Conservation (phyloP, 1,139 yeast species). For the Debaryomycetaceae sp. region DNA sequence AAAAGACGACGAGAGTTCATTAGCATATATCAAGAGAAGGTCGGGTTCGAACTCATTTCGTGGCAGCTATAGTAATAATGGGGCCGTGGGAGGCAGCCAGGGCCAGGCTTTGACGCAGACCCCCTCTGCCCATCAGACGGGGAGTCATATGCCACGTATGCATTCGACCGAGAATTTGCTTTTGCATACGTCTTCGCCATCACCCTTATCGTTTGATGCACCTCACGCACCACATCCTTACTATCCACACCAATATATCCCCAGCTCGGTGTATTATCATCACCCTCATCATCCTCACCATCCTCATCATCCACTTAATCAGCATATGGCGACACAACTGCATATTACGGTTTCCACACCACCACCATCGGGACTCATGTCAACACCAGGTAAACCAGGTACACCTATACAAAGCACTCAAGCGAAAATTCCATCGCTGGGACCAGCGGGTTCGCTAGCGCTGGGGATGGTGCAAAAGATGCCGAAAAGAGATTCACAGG, state of each 20-base stretch:
- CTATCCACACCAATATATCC: conserved; percentile 2
- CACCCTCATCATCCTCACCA: conserved; percentile 3
- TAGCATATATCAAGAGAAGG: conserved; percentile 67
- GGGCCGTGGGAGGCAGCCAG: conserved; percentile 1
- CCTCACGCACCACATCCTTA: conserved; percentile 4
- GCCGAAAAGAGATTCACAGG: neutral
- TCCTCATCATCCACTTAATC: conserved; percentile 3
- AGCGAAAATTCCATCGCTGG: neutral
- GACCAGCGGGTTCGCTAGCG: neutral
- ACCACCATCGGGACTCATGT: conserved; percentile 1
- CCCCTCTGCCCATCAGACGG: conserved; percentile 4
- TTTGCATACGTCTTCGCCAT: conserved; percentile 11
- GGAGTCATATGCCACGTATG: neutral
- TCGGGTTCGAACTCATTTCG: conserved; percentile 33
- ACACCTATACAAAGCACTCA: neutral
- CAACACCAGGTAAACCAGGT: conserved; percentile 1
- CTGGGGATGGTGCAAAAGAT: neutral
- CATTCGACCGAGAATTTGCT: conserved; percentile 4
- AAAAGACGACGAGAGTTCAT: conserved; percentile 67
- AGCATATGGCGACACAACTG: neutral
- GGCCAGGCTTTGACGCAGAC: neutral
- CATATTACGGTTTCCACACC: conserved; percentile 1
- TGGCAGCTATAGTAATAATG: conserved; percentile 9
- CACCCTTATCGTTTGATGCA: conserved; percentile 8
- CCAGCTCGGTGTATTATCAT: conserved; percentile 2